Conservation (phyloP, 768 basidiomycete species). For the Suillus plorans region DNA sequence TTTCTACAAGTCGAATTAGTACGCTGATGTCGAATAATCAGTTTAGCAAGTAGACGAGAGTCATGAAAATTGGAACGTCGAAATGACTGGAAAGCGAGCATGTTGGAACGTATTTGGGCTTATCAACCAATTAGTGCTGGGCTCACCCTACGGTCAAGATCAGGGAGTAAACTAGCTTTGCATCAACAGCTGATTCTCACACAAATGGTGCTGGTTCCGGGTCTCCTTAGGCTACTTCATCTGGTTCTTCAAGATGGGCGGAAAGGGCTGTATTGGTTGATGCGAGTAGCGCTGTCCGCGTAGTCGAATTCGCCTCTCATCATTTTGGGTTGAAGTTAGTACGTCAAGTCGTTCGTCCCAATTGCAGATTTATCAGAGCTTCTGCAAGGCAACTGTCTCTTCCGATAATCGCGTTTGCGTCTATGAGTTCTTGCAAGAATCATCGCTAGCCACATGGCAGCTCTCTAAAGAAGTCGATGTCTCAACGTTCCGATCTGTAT, state of each 20-base stretch:
- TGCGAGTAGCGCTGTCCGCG: conserved; percentile 80
- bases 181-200: conserved; percentile 27
- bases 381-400: conserved; percentile 75
- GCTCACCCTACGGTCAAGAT: conserved; percentile 93
- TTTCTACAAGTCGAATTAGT: conserved; percentile 10
- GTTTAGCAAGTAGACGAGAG: conserved; percentile 77
- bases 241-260: conserved; percentile 55
- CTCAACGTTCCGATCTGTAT: conserved; percentile 44
- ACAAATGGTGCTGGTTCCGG: conserved; percentile 18
- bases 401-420: conserved; percentile 86
- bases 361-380: not conserved
- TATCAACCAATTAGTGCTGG: conserved; percentile 36
- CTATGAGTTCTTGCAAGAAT: conserved; percentile 86
- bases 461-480: conserved; percentile 76
- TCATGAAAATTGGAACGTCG: conserved; percentile 71
- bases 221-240: conserved; percentile 21
- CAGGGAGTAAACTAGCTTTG: conserved; percentile 68
- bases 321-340: conserved; percentile 89
- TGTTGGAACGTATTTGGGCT: conserved; percentile 1
- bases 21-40: conserved; percentile 49
- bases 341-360: conserved; percentile 19
- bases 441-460: conserved; percentile 69
- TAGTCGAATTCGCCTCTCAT: conserved; percentile 84
- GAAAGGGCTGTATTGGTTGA: conserved; percentile 77
- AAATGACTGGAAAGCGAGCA: conserved; percentile 90